Percentiles rank a stretch among this genome's conserved stretches.
phyloP scores from a whole-genome alignment of 2,329 filamentous ascomycete species.

The Stemphylium lycopersici region DNA sequence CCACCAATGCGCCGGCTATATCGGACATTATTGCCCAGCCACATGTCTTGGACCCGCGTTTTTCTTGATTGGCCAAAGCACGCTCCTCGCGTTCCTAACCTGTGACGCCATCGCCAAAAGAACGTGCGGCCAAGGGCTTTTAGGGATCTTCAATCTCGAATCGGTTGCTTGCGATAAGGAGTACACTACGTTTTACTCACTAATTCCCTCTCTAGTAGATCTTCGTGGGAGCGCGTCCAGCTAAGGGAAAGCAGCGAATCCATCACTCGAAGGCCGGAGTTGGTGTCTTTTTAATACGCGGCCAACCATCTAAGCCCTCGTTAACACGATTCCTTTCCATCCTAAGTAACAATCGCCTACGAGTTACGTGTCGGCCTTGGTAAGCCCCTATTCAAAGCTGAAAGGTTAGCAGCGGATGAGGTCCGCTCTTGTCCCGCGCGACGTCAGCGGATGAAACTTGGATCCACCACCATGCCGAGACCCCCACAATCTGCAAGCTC shows the following conservation, averaged over 20 bases:
- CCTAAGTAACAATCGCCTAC: background rate
- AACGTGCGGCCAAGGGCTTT: background rate
- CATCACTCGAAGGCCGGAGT: background rate
- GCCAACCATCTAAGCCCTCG: background rate
- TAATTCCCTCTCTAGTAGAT: conserved; percentile 4
- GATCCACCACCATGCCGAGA: conserved; percentile 29
- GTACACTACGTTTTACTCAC: conserved; percentile 21
- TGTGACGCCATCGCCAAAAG: conserved; percentile 10
- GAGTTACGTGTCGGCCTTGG: background rate
- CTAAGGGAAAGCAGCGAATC: background rate
- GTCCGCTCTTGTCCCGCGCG: conserved; percentile 21
- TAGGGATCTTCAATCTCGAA: conserved; percentile 7
- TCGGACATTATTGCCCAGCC: conserved; percentile 4
- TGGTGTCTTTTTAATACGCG: background rate
- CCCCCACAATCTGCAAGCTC: conserved; percentile 29
- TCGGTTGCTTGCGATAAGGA: conserved; percentile 16
- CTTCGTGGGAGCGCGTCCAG: background rate
- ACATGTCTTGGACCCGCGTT: conserved; percentile 4
- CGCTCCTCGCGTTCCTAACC: background rate
- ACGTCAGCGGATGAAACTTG: conserved; percentile 31
- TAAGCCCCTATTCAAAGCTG: background rate
- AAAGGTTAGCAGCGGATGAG: background rate
- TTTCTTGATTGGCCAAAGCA: conserved; percentile 8
- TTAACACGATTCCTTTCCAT: background rate
- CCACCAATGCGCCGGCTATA: conserved; percentile 11